Percentiles rank a stretch among this genome's conserved stretches.
phyloP scores from a whole-genome alignment of 164 flowering plant species.

The Macadamia tetraphylla region DNA sequence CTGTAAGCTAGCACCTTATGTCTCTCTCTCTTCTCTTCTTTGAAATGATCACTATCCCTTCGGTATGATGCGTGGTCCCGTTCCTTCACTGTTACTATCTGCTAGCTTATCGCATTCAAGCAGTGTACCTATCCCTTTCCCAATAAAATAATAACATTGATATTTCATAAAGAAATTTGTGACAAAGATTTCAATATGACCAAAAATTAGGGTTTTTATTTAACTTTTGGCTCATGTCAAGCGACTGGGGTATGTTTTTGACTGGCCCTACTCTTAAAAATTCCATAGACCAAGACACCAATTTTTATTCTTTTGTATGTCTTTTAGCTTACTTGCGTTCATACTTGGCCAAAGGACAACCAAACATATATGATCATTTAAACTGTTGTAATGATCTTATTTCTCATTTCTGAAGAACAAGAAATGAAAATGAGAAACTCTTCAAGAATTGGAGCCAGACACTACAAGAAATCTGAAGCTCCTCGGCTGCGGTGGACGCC shows the following conservation, averaged over 20 bases:
- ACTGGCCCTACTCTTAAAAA: conserved; percentile 4
- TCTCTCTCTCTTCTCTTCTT: no score
- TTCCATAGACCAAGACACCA: conserved; percentile 12
- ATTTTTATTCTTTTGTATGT: neutral
- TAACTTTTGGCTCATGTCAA: neutral
- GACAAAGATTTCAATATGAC: no score
- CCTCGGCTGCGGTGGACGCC: conserved; percentile 38
- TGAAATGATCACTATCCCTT: no score
- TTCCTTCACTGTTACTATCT: no score
- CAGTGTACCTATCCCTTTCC: no score
- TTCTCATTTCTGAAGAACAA: conserved; percentile 3
- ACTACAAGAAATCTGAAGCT: conserved; percentile 30
- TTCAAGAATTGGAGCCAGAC: conserved; percentile 19
- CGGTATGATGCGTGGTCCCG: no score
- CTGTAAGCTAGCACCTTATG: no score
- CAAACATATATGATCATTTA: no score
- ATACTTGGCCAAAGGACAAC: neutral
- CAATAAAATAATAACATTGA: no score
- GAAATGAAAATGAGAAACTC: conserved; percentile 23
- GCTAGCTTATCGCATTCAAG: no score
- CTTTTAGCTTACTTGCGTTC: conserved; percentile 1
- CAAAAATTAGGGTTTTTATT: neutral
- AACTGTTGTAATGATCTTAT: neutral
- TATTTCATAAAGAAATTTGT: no score
- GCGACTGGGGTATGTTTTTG: neutral